These are phyloP conservation scores for Colletotrichum tofieldiae DNA, from an alignment of 2,329 filamentous ascomycete genomes.

Conservation along the genomic window DNA sequence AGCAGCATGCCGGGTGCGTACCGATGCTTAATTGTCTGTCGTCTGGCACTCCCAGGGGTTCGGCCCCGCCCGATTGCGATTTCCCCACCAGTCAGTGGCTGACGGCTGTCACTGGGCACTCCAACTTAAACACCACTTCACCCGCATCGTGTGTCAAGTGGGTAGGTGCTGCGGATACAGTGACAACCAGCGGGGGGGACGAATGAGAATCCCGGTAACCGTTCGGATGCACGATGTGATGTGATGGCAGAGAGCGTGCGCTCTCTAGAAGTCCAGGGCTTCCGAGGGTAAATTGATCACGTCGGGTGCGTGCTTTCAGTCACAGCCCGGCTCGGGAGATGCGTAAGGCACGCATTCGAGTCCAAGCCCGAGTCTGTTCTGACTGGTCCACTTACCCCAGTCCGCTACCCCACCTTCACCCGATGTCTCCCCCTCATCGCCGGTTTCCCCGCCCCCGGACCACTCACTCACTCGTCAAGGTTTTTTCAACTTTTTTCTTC, in stretches of 20 bases:
- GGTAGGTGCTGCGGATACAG: background rate
- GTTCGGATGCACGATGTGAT: conserved; percentile 21
- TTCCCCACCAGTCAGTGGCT: conserved; percentile 41
- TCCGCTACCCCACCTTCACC: conserved; percentile 2
- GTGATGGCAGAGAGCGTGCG: background rate
- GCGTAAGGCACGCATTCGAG: background rate
- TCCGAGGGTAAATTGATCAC: conserved; percentile 7
- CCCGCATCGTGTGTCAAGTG: conserved; percentile 5
- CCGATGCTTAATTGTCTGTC: conserved; percentile 21
- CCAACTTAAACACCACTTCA: conserved; percentile 21
- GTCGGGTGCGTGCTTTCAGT: background rate
- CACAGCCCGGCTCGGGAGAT: background rate
- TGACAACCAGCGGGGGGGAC: background rate
- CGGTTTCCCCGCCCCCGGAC: conserved; percentile 6
- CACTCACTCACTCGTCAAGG: background rate
- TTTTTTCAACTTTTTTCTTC: background rate
- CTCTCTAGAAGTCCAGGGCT: background rate
- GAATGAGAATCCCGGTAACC: conserved; percentile 12
- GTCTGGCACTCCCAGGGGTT: background rate
- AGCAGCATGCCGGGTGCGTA: background rate
- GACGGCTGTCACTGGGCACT: conserved; percentile 34
- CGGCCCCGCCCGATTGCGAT: conserved; percentile 33
- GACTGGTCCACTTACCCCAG: background rate
- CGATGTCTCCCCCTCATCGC: background rate
- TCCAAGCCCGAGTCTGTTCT: background rate